phyloP scores from a whole-genome alignment of 2,329 filamentous ascomycete genomes.

The Plenodomus biglobosus region DNA sequence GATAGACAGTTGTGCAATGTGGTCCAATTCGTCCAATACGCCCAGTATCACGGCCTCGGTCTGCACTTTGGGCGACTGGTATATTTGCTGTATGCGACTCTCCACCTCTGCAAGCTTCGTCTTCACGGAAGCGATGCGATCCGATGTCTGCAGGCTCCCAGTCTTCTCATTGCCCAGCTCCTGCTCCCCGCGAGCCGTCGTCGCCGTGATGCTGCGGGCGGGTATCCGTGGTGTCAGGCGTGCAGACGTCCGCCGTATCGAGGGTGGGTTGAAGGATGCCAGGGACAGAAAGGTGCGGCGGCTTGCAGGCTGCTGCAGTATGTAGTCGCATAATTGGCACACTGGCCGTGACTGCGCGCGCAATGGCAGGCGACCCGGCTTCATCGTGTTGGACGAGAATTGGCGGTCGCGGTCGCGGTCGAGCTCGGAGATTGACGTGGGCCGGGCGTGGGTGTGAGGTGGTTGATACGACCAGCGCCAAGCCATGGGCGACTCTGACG shows the following conservation, averaged over 20 bases:
- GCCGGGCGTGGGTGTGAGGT: slow-evolving; percentile 15
- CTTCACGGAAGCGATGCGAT: slow-evolving; percentile 24
- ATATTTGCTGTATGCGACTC: slow-evolving; percentile 28
- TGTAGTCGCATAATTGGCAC: slow-evolving; percentile 40
- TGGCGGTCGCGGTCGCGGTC: slow-evolving; percentile 14
- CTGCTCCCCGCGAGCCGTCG: slow-evolving; percentile 11
- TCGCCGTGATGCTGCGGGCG: slow-evolving; percentile 25
- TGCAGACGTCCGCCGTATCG: slow-evolving; percentile 25
- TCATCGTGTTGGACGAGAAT: slow-evolving; percentile 24
- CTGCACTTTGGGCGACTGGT: slow-evolving; percentile 33
- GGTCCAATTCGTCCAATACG: slow-evolving; percentile 25
- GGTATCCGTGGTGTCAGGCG: slow-evolving; percentile 18
- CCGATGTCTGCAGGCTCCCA: slow-evolving; percentile 15
- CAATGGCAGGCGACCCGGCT: slow-evolving; percentile 29
- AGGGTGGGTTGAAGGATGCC: slow-evolving; percentile 27
- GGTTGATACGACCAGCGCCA: slow-evolving; percentile 1
- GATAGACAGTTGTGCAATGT: slow-evolving; percentile 30
- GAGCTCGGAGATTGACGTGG: slow-evolving; percentile 22
- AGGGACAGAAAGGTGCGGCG: slow-evolving; percentile 33
- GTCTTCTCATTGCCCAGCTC: slow-evolving; percentile 11
- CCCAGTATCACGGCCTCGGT: slow-evolving; percentile 22
- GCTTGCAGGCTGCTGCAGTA: slow-evolving; percentile 30
- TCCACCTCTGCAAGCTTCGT: slow-evolving; percentile 29
- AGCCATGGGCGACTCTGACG: slow-evolving; percentile 7
- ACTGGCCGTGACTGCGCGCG: slow-evolving; percentile 33